Percentiles rank a stretch among this genome's conserved stretches.
Evolutionary conservation across 805 yeast species (phyloP).

Genomic region (Starmera quercuum): DNA sequence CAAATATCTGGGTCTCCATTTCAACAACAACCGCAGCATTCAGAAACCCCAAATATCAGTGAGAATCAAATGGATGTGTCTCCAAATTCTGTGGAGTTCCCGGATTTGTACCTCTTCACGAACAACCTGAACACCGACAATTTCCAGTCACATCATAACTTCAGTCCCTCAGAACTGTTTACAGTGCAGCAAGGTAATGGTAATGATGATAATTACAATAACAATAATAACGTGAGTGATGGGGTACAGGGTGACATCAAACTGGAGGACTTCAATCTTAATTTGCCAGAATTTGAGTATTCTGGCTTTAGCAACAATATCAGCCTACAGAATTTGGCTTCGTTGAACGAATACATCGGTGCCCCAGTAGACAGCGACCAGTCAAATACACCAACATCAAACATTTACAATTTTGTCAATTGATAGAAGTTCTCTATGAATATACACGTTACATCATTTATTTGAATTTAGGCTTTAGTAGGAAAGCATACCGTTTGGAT

Average conservation of each 20-base stretch:
- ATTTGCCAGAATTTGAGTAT: constrained; percentile 19
- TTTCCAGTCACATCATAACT: constrained; percentile 6
- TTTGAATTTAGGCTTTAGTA: constrained; percentile 3
- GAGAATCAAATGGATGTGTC: background rate
- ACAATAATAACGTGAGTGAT: constrained; percentile 10
- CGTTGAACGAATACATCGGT: constrained; percentile 14
- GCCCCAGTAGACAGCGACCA: background rate
- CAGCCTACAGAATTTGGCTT: constrained; percentile 16
- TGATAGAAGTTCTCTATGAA: background rate
- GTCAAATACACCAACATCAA: constrained; percentile 2
- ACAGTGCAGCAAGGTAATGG: constrained; percentile 6
- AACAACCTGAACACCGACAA: constrained; percentile 13
- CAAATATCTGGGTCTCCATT: too few species aligned
- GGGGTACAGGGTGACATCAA: too few species aligned
- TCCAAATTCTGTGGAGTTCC: constrained; percentile 13
- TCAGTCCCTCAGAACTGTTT: constrained; percentile 20
- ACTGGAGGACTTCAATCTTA: constrained; percentile 15
- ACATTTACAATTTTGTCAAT: constrained; percentile 7
- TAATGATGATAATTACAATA: constrained; percentile 6
- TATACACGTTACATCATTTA: background rate
- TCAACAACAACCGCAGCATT: background rate
- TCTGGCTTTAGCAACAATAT: constrained; percentile 15
- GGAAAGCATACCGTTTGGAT: constrained; percentile 7
- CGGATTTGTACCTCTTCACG: constrained; percentile 21
- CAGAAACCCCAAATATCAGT: constrained; percentile 1